These are phyloP conservation scores for Neospermospora avenae DNA, from an alignment of 2,329 filamentous ascomycete genomes.

Conservation along the genomic window DNA sequence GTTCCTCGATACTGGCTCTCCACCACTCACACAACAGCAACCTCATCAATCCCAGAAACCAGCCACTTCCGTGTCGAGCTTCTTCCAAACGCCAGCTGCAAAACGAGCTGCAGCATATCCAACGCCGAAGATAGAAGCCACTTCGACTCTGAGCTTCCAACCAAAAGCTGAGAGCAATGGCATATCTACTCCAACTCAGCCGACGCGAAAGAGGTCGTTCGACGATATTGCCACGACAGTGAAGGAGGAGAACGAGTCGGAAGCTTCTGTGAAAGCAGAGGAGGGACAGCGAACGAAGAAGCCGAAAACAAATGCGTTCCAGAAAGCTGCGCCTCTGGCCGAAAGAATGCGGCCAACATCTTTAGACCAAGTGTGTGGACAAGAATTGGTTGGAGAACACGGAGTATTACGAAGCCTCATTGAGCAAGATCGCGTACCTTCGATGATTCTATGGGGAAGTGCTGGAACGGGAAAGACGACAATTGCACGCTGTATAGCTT, in stretches of 20 bases:
- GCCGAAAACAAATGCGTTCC: conserved; percentile 59
- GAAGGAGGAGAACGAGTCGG: conserved; percentile 16
- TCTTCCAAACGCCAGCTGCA: conserved; percentile 59
- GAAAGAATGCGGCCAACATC: conserved; percentile 88
- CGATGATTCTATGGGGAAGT: conserved; percentile 90
- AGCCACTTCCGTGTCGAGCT: conserved; percentile 51
- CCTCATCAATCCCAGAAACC: conserved; percentile 36
- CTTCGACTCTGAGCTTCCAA: conserved; percentile 34
- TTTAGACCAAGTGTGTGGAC: conserved; percentile 84
- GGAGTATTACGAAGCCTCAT: conserved; percentile 88
- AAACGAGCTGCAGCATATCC: conserved; percentile 45
- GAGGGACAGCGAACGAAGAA: conserved; percentile 50
- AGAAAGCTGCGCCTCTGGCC: conserved; percentile 76
- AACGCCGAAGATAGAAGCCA: conserved; percentile 33
- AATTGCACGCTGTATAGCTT: conserved; percentile 86
- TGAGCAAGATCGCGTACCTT: conserved; percentile 79
- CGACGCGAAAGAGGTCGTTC: conserved; percentile 33
- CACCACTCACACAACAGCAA: conserved; percentile 38
- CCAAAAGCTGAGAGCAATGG: conserved; percentile 36
- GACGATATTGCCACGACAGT: conserved; percentile 25
- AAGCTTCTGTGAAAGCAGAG: background rate
- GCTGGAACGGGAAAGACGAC: conserved; percentile 85
- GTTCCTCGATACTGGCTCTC: conserved; percentile 54
- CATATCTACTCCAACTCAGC: conserved; percentile 21
- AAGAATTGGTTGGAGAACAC: conserved; percentile 80